Base-by-base conservation (phyloP, 2,329 filamentous ascomycete species). In the Fusarium begoniae region DNA sequence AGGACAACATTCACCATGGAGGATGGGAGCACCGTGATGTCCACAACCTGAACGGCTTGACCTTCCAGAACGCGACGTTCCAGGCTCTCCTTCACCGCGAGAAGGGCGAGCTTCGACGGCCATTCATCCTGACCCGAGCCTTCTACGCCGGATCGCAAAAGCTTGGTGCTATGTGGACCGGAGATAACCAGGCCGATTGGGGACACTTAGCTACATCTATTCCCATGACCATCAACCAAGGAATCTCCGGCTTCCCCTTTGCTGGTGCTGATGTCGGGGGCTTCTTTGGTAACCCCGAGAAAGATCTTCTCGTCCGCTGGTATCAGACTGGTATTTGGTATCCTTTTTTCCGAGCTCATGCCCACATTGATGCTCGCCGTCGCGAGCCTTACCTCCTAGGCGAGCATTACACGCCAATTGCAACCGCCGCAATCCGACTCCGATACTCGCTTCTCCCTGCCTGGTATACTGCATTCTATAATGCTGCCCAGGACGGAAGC, bases 251-350 rank as follows among this genome's bases (percentile, higher is more conserved):
- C 13, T 98, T 93, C 82, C 96, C 96, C 17, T 98, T 98, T 79
- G 91, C 94, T 2, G 96, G 96, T 63, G 96, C 96, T 59, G 96
- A 99, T 84, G 95, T 99, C 56, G 96, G 95, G 65, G 96, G 96
- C 35, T 99, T 99, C 88, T 99, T 99, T 79, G 96, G 96, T 63
- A 98, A 99, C 83, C 96, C 96, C 0, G 93, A 93, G 78, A 95
- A 95, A 79, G 96, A 99, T 69, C 89, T 99, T 28, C 88, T 97
- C 76, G 93, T 94, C 17, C 91, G 96, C 44, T 99, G 96, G 96
- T 99, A 98, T 84, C 96, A 99, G 83, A 91, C 95, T 40, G 96
- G 96, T 71, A 94, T 94, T 63, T 99, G 97, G 87, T 98, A 98
- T 82, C 96, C 96, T 13, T 99, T 98, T 87, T 97, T 98, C 93